Conservation (phyloP, 2,329 filamentous ascomycete species). For the Cryphonectria carpinicola region DNA sequence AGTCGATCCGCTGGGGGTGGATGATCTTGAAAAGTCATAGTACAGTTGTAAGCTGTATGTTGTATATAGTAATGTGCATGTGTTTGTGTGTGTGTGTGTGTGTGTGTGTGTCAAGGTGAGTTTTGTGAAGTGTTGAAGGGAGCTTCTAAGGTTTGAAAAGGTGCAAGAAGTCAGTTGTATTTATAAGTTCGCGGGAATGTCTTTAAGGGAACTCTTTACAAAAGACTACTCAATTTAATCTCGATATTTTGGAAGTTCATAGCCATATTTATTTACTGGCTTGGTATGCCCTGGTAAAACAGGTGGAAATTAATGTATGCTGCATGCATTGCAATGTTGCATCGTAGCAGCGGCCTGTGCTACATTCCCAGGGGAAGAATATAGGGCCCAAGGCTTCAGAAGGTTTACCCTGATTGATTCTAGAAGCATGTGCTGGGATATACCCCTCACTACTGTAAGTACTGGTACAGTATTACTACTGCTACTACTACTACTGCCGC, state of each 20-base stretch:
- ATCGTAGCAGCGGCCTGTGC: neutral
- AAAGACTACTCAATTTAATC: neutral
- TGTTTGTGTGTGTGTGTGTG: neutral
- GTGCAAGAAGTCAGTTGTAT: neutral
- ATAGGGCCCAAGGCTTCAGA: neutral
- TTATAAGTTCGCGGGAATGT: too few relatives aligned
- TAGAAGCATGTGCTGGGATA: neutral
- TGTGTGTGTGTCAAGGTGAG: neutral
- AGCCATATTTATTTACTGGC: neutral
- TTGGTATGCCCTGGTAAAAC: neutral
- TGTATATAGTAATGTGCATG: neutral
- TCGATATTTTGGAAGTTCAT: neutral
- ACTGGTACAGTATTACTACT: neutral
- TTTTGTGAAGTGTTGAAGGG: neutral
- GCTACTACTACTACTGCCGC: too few relatives aligned
- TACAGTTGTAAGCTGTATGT: neutral
- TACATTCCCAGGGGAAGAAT: neutral
- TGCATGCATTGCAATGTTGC: neutral
- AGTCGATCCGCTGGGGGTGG: neutral
- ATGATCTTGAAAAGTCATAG: neutral
- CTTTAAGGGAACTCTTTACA: neutral
- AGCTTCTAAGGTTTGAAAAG: neutral
- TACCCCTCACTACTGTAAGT: neutral
- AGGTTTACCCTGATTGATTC: neutral
- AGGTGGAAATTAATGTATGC: neutral